phyloP scores from a whole-genome alignment of 2,329 filamentous ascomycete species.

The Pseudocercospora vitis region DNA sequence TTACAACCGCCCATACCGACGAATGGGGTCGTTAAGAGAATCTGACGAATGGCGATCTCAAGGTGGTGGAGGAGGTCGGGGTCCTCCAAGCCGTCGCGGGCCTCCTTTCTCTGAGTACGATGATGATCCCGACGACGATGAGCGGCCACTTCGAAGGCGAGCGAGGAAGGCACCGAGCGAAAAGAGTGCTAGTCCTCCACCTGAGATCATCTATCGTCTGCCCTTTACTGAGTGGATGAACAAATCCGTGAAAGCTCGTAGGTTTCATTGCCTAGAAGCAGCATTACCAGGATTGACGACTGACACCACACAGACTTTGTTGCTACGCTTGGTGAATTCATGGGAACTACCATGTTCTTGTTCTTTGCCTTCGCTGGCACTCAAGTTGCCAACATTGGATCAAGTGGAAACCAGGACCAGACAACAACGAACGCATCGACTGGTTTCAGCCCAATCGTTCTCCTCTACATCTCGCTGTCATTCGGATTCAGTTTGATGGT shows the following conservation, averaged over 20 bases:
- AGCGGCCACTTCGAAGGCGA: conserved; percentile 22
- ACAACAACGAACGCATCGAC: conserved; percentile 31
- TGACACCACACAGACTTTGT: conserved; percentile 29
- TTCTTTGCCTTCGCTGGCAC: conserved; percentile 49
- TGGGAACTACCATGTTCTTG: conserved; percentile 49
- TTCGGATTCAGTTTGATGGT: conserved; percentile 46
- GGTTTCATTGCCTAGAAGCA: conserved; percentile 11
- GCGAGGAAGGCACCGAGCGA: conserved; percentile 14
- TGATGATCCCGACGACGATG: conserved; percentile 30
- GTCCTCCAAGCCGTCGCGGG: conserved; percentile 24
- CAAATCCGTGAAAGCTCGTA: conserved; percentile 33
- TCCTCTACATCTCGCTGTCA: conserved; percentile 43
- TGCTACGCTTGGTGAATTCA: conserved; percentile 43
- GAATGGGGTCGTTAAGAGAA: conserved; percentile 25
- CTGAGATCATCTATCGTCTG: conserved; percentile 35
- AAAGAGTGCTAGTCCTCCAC: conserved; percentile 21
- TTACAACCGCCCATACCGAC: conserved; percentile 30
- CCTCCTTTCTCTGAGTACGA: conserved; percentile 25
- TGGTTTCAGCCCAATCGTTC: conserved; percentile 35
- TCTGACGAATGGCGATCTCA: conserved; percentile 26
- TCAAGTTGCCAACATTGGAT: conserved; percentile 45
- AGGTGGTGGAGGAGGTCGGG: conserved; percentile 18
- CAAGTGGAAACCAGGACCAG: conserved; percentile 21
- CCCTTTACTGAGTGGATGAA: conserved; percentile 38
- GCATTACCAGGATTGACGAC: too few species aligned